phyloP scores from a whole-genome alignment of 257 asterid species.

The Eucommia ulmoides region DNA sequence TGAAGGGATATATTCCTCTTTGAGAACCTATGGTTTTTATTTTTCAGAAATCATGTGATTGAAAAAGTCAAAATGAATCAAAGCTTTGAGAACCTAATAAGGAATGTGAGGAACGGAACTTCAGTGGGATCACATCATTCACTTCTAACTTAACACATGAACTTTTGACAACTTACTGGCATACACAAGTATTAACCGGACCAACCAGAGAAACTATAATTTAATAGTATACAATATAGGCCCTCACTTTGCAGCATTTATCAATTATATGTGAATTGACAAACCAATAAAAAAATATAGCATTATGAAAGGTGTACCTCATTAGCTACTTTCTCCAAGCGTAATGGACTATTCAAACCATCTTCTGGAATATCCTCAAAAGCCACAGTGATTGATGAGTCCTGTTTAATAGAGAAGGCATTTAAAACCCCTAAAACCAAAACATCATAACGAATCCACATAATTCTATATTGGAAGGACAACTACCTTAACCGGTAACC shows the following conservation, averaged over 20 bases:
- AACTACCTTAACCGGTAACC: constrained; percentile 81
- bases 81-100: not conserved
- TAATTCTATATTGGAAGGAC: not conserved
- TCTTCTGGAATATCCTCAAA: constrained; percentile 96
- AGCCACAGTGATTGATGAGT: constrained; percentile 82
- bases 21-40: not conserved
- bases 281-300: constrained; percentile 1
- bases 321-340: constrained; percentile 86
- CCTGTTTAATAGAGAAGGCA: constrained; percentile 39
- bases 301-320: constrained; percentile 43
- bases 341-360: constrained; percentile 76
- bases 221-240: not conserved
- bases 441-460: not conserved
- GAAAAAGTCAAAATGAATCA: not conserved
- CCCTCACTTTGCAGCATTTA: constrained; percentile 1
- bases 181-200: too few species aligned
- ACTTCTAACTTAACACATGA: not conserved
- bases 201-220: too few species aligned
- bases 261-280: not conserved
- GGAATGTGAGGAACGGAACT: not conserved
- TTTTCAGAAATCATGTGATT: too few species aligned
- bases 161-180: not conserved
- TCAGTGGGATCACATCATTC: not conserved
- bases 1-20: not conserved
- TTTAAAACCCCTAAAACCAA: constrained; percentile 3